Percentiles rank a stretch among this genome's conserved stretches.
Conservation (phyloP, 2,329 filamentous ascomycete species). For the Torrubiellomyces zombiae region DNA sequence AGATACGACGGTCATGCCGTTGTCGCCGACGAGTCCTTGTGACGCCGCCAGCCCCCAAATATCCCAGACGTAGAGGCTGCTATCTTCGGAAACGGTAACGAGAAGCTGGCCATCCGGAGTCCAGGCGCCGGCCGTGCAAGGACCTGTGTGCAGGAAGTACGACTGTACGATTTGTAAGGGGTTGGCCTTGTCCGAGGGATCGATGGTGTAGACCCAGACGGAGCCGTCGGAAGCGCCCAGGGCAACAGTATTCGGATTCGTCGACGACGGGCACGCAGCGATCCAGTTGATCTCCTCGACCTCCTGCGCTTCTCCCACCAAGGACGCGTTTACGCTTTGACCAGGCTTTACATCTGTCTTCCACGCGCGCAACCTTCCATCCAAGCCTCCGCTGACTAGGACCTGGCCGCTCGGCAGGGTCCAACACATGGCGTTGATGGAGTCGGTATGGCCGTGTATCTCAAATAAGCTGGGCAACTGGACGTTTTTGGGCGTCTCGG, state of each 20-base stretch:
- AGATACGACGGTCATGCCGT: slow-evolving; percentile 51
- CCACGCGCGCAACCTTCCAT: slow-evolving; percentile 66
- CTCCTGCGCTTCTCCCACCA: slow-evolving; percentile 66
- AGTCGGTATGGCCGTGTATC: slow-evolving; percentile 83
- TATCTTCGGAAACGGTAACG: slow-evolving; percentile 78
- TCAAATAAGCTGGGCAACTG: slow-evolving; percentile 50
- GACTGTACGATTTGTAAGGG: slow-evolving; percentile 72
- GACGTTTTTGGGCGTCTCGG: slow-evolving; percentile 33
- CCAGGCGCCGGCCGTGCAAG: slow-evolving; percentile 85
- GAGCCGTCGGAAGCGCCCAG: slow-evolving; percentile 80
- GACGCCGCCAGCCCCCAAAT: slow-evolving; percentile 65
- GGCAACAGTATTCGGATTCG: slow-evolving; percentile 66
- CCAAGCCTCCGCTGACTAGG: slow-evolving; percentile 71
- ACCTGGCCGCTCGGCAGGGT: slow-evolving; percentile 71
- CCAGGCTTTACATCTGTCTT: slow-evolving; percentile 29
- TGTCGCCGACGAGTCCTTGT: slow-evolving; percentile 29
- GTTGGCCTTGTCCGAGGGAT: slow-evolving; percentile 39
- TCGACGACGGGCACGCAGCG: slow-evolving; percentile 50
- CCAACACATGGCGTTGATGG: slow-evolving; percentile 73
- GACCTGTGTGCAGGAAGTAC: slow-evolving; percentile 76
- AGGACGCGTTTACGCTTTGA: slow-evolving; percentile 35
- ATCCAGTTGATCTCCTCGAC: slow-evolving; percentile 95
- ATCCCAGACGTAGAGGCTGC: slow-evolving; percentile 82
- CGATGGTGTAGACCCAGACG: slow-evolving; percentile 90
- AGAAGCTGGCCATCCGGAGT: slow-evolving; percentile 73